Conservation (phyloP, 306 rosid genomes). For the Senna tora region DNA sequence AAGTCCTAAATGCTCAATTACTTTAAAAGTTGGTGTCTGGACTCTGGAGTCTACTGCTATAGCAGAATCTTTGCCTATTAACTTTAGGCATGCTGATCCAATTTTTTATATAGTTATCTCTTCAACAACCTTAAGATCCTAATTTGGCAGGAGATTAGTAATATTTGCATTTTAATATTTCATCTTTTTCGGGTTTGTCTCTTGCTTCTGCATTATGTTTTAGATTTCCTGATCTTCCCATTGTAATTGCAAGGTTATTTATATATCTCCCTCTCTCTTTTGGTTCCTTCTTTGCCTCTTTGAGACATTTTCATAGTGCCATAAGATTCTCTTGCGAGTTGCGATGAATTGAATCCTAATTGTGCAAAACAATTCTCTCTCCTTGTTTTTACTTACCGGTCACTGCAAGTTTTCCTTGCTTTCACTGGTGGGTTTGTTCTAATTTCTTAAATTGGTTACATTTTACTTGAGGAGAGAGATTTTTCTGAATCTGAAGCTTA, state of each 20-base stretch:
- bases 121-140: background rate
- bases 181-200: background rate
- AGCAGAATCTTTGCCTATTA: slow-evolving; percentile 1
- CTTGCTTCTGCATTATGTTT: background rate
- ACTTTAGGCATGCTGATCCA: background rate
- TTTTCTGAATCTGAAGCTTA: background rate
- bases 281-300: slow-evolving; percentile 8
- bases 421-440: slow-evolving; percentile 24
- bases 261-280: background rate
- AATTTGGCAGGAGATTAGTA: background rate
- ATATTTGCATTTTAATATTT: background rate
- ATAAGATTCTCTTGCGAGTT: slow-evolving; percentile 20
- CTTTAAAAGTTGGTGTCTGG: background rate
- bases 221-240: slow-evolving; percentile 5
- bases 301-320: background rate
- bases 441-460: slow-evolving; percentile 5
- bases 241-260: slow-evolving; percentile 10
- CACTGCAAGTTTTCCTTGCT: background rate
- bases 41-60: background rate
- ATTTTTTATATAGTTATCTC: slow-evolving; percentile 10
- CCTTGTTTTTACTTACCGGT: slow-evolving; percentile 13
- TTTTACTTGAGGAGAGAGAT: background rate
- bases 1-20: slow-evolving; percentile 13
- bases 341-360: background rate
- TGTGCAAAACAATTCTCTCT: background rate